A percentile compares a stretch with the other conserved stretches of the same genome.
Conservation (phyloP, 139 green algal species). For the Micromonas commoda region DNA sequence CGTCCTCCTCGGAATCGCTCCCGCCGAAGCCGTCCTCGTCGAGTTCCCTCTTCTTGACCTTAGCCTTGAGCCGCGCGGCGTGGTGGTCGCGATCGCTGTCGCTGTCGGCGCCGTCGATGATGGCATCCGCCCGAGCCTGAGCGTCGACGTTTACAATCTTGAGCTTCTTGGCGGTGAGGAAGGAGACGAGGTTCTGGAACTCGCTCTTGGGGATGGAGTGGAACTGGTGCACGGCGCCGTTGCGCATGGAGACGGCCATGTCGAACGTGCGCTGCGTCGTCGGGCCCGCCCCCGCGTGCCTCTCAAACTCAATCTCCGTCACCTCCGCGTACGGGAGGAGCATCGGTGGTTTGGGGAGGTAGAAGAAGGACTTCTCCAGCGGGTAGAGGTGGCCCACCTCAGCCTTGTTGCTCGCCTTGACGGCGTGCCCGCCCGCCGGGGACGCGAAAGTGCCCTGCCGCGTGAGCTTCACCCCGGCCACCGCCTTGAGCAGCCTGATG, state of each 20-base stretch:
- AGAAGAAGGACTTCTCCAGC: constrained; percentile 94
- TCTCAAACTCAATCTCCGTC: constrained; percentile 82
- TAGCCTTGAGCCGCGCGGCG: neutral
- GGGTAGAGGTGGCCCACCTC: constrained; percentile 89
- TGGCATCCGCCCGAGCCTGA: constrained; percentile 47
- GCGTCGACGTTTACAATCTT: constrained; percentile 73
- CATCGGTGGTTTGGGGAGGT: constrained; percentile 91
- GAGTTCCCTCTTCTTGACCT: neutral
- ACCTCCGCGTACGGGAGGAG: constrained; percentile 82
- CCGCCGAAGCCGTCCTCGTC: neutral
- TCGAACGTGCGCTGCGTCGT: constrained; percentile 85
- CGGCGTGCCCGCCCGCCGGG: constrained; percentile 27
- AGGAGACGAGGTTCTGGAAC: constrained; percentile 86
- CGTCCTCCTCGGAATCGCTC: constrained; percentile 14
- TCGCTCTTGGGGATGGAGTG: constrained; percentile 79
- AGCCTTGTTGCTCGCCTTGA: constrained; percentile 42
- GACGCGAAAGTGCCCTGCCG: constrained; percentile 55
- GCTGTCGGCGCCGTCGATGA: constrained; percentile 44
- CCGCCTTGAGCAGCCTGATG: constrained; percentile 63
- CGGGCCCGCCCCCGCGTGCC: constrained; percentile 54
- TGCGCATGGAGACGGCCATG: constrained; percentile 66
- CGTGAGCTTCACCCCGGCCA: constrained; percentile 79
- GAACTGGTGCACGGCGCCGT: constrained; percentile 56
- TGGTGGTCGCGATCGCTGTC: constrained; percentile 1
- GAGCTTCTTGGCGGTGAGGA: constrained; percentile 76